A percentile compares a stretch with the other conserved stretches of the same genome.
Conservation (phyloP, 345 rosid genomes). For the Heritiera littoralis region DNA sequence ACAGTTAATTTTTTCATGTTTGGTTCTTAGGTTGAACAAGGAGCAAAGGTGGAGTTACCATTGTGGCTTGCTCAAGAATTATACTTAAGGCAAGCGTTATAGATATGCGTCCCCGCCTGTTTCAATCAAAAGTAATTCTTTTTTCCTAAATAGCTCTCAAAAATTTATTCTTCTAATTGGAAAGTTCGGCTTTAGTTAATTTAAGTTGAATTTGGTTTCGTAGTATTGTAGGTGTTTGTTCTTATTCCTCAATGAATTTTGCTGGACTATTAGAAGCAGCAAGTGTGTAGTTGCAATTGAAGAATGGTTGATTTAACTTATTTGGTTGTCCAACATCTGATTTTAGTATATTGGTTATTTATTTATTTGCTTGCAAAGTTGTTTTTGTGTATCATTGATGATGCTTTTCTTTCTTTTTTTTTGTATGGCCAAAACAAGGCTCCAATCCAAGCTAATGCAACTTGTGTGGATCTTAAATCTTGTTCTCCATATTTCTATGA, state of each 20-base stretch:
- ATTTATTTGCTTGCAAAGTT: neutral
- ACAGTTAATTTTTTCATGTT: too few relatives aligned
- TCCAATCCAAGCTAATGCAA: slow-evolving; percentile 88
- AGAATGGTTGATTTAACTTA: neutral
- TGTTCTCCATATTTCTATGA: slow-evolving; percentile 75
- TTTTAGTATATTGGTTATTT: neutral
- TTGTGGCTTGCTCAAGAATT: slow-evolving; percentile 86
- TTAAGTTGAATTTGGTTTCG: neutral
- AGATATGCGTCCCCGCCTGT: slow-evolving; percentile 66
- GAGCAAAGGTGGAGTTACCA: slow-evolving; percentile 72
- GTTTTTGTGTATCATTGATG: neutral
- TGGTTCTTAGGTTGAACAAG: slow-evolving; percentile 63
- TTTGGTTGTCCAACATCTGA: neutral
- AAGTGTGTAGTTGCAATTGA: neutral
- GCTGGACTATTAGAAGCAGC: neutral
- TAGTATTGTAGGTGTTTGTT: neutral
- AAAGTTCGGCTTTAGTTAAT: neutral
- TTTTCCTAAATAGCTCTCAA: neutral
- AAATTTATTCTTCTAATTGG: neutral
- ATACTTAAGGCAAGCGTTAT: slow-evolving; percentile 60
- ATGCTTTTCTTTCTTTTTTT: neutral
- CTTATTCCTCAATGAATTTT: neutral
- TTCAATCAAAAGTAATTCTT: slow-evolving; percentile 66
- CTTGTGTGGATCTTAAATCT: slow-evolving; percentile 79
- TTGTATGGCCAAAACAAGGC: slow-evolving; percentile 55